Evolutionary conservation across 768 basidiomycete species (phyloP), one percentile per base, ranked within the genome.

Genomic region (Lactarius sanguifluus): DNA sequence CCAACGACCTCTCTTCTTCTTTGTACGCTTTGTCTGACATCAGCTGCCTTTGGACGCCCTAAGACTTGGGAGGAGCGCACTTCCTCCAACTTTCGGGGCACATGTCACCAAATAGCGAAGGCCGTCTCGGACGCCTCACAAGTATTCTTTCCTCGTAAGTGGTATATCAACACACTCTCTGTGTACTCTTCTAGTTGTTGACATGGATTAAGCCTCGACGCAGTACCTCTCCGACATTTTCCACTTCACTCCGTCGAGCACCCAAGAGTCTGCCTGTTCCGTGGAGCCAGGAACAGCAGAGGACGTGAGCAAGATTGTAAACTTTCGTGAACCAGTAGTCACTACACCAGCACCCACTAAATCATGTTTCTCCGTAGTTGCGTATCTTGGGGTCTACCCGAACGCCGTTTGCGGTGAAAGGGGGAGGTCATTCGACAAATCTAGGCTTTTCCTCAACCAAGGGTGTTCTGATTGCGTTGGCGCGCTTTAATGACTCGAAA

Each of bases 401-500:
- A 45, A 67, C 66, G 4, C 68, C 68, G 15, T 58, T 68, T 52
- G 69, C 69, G 10, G 64, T 71, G 38, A 75, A 75, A 50, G 70
- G 72, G 7, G 74, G 74, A 4, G 74, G 74, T 2, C 74, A 75
- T 45, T 18, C 72, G 1, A 68, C 60, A 6, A 72, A 72, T 36
- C 67, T 61, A 1, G 72, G 73, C 1, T 73, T 73, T 69, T 73
- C 68, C 23, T 75, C 74, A 6, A 75, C 74, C 1, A n/a, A 55
- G 2, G 74, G 74, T 20, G 69, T 75, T 15, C 70, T 72, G 20
- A 72, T 75, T 25, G 20, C 73, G 9, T 70, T 75, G 73, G 43
- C 64, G 6, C 69, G 68, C 8, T 75, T 74, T 54, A 55, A 66
- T 36, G 38, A 59, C 1, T 50, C 70, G 12, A 52, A 23, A 1